phyloP scores from a whole-genome alignment of 2,329 filamentous ascomycete genomes.

The Talaromyces piceae region DNA sequence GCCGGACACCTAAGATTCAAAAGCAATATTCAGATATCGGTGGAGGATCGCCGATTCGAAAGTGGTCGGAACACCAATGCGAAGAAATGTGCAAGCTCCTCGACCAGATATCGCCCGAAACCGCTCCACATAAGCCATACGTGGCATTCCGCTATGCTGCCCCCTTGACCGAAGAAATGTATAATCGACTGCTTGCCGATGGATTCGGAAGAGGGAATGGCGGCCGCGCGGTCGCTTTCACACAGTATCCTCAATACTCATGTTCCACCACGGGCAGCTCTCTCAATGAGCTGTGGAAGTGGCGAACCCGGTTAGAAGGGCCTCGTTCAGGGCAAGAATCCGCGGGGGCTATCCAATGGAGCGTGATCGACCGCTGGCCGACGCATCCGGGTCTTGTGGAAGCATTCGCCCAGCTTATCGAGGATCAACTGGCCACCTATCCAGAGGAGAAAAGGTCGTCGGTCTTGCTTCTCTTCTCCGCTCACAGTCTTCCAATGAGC shows the following conservation, averaged over 20 bases:
- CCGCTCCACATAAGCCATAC: constrained; percentile 93
- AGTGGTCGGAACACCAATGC: constrained; percentile 94
- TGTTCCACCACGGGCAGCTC: constrained; percentile 96
- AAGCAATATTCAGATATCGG: constrained; percentile 94
- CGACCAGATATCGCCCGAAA: constrained; percentile 83
- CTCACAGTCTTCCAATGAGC: constrained; percentile 92
- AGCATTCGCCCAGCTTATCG: constrained; percentile 87
- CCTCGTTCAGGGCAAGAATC: constrained; percentile 51
- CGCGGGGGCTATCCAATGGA: constrained; percentile 79
- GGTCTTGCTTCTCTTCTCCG: constrained; percentile 85
- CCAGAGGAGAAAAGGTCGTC: constrained; percentile 70
- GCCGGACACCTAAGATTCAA: constrained; percentile 91
- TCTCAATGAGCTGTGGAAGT: constrained; percentile 96
- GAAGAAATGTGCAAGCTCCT: constrained; percentile 96
- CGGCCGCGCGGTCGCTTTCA: constrained; percentile 93
- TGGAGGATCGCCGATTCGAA: constrained; percentile 93
- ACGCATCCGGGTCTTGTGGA: constrained; percentile 84
- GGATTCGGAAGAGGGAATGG: constrained; percentile 85
- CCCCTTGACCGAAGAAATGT: constrained; percentile 91
- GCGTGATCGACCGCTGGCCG: constrained; percentile 96
- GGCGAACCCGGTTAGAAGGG: constrained; percentile 76
- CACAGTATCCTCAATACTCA: constrained; percentile 96
- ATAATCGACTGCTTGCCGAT: constrained; percentile 71
- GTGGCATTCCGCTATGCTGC: constrained; percentile 94
- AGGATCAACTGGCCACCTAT: constrained; percentile 75